Conservation (phyloP, 176 grass and related monocot species). For the Oryza glaberrima region DNA sequence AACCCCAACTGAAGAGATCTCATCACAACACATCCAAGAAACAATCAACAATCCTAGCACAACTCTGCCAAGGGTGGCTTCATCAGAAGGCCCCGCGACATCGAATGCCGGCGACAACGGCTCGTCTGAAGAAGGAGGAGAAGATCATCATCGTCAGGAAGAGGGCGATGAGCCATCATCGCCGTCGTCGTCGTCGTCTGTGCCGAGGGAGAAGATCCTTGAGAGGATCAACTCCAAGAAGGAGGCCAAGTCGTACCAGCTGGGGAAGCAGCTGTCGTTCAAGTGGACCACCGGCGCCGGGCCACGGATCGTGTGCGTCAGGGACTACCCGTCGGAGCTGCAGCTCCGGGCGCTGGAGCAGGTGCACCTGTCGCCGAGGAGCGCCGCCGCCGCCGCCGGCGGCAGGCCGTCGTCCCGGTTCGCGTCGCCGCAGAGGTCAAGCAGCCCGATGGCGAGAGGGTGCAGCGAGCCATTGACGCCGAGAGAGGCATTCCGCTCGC, state of each 20-base stretch:
- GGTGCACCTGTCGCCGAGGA: constrained; percentile 70
- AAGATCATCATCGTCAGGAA: neutral
- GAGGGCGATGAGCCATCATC: constrained; percentile 20
- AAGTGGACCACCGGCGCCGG: constrained; percentile 95
- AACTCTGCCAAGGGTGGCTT: constrained; percentile 3
- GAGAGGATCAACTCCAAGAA: constrained; percentile 80
- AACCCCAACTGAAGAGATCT: constrained; percentile 22
- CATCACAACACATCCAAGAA: neutral
- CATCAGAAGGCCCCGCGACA: neutral
- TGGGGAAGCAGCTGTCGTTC: constrained; percentile 80
- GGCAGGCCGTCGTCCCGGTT: constrained; percentile 46
- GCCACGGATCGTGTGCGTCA: constrained; percentile 87
- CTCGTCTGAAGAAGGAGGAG: constrained; percentile 6
- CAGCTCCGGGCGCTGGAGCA: constrained; percentile 77
- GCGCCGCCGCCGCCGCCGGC: constrained; percentile 25
- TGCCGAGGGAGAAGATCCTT: constrained; percentile 69
- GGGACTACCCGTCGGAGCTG: constrained; percentile 89
- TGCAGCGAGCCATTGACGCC: constrained; percentile 41
- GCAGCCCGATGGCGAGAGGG: constrained; percentile 50
- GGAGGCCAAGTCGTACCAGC: constrained; percentile 65
- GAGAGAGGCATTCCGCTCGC: constrained; percentile 50
- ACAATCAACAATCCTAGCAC: neutral
- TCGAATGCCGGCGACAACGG: neutral
- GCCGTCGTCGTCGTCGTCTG: constrained; percentile 13
- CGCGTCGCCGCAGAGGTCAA: constrained; percentile 45